Conservation (phyloP, 192 early-diverging fungal genomes). For the Dimargaris cristalligena region DNA sequence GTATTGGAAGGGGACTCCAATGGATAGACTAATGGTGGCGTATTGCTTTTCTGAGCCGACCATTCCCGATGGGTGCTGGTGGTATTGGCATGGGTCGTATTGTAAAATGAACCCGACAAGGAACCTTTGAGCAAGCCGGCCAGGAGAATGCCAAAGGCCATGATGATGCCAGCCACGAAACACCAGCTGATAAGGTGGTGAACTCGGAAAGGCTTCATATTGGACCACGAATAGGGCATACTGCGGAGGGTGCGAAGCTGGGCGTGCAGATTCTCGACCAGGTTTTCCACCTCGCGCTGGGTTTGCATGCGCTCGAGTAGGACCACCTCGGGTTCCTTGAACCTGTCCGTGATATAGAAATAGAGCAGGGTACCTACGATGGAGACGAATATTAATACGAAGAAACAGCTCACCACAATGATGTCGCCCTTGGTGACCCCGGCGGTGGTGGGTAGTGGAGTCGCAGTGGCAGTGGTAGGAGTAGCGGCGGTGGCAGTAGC, state of each 20-base stretch:
- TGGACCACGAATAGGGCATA: conserved; percentile 27
- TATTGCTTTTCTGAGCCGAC: no score
- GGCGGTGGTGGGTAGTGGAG: background rate
- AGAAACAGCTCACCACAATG: conserved; percentile 20
- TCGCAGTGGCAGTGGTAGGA: background rate
- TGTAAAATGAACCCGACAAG: no score
- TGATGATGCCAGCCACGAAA: conserved; percentile 20
- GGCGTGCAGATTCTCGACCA: conserved; percentile 35
- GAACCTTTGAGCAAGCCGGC: conserved; percentile 15
- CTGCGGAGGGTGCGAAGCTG: conserved; percentile 30
- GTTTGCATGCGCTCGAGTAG: conserved; percentile 36
- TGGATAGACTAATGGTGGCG: no score
- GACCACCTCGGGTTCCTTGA: conserved; percentile 30
- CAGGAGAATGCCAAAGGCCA: conserved; percentile 17
- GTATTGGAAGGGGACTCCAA: no score
- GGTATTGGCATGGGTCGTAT: no score
- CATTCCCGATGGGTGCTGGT: no score
- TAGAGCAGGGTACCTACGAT: conserved; percentile 29
- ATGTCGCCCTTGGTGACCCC: conserved; percentile 2
- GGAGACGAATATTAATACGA: conserved; percentile 28
- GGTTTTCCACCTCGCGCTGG: conserved; percentile 36
- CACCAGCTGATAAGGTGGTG: conserved; percentile 32
- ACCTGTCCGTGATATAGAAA: conserved; percentile 31
- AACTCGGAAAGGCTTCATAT: conserved; percentile 28
- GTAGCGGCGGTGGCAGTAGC: background rate